Evolutionary conservation across 192 early-diverging fungal species (phyloP).

Genomic region (Chytriomyces sp.): DNA sequence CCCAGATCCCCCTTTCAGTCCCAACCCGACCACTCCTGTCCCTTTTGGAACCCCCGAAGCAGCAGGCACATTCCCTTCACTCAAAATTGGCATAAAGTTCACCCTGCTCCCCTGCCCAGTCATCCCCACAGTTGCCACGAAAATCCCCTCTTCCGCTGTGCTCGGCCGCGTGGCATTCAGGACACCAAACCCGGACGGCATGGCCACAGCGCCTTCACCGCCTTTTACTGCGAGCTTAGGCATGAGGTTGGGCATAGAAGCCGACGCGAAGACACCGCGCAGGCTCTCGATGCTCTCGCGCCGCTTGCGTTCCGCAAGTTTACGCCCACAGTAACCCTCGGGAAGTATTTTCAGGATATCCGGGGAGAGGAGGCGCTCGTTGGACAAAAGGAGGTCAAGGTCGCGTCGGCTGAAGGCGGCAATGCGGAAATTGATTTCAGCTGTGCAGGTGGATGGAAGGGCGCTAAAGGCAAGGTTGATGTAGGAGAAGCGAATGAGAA

Average conservation of each 20-base stretch:
- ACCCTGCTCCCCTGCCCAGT: too few relatives aligned
- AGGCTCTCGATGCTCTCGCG: neutral
- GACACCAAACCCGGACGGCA: neutral
- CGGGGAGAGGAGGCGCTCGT: neutral
- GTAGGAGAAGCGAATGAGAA: neutral
- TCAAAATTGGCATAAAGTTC: neutral
- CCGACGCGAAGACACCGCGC: neutral
- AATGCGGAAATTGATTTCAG: neutral
- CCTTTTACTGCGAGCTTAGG: neutral
- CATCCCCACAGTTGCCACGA: neutral
- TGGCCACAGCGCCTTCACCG: neutral
- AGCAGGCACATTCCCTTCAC: neutral
- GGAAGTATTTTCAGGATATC: neutral
- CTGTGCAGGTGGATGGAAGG: neutral
- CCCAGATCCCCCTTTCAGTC: too few relatives aligned
- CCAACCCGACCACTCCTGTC: too few relatives aligned
- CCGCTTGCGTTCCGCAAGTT: neutral
- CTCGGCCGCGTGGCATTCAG: neutral
- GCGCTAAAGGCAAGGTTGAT: neutral
- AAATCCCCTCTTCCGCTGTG: neutral
- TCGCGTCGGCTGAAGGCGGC: neutral
- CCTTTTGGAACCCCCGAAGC: too few relatives aligned
- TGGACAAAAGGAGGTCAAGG: neutral
- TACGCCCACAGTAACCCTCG: neutral
- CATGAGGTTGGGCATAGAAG: neutral